Conservation (phyloP, 257 asterid genomes). For the Thymus quinquecostatus region DNA sequence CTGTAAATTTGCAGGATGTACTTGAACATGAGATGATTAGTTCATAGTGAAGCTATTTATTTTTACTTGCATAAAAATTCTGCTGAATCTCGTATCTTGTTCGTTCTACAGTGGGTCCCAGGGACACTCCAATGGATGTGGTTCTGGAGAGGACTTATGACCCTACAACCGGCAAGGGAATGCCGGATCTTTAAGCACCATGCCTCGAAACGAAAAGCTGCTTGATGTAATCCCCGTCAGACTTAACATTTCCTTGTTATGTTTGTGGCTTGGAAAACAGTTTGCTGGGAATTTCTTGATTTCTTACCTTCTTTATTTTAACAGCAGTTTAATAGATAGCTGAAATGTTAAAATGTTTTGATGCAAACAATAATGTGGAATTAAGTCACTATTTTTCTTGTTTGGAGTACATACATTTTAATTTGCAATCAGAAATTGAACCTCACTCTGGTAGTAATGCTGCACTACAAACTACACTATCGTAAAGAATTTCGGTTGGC, state of each 20-base stretch:
- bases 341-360: not conserved
- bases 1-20: not conserved
- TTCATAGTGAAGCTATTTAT: not conserved
- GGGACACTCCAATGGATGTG: conserved; percentile 79
- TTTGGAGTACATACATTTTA: too few species aligned
- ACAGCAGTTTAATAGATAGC: not conserved
- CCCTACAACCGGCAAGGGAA: conserved; percentile 78
- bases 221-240: not conserved
- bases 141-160: conserved; percentile 84
- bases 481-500: too few species aligned
- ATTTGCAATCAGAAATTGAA: too few species aligned
- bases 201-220: conserved; percentile 17
- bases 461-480: too few species aligned
- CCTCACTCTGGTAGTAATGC: too few species aligned
- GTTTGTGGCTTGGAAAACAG: conserved; percentile 15
- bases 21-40: not conserved
- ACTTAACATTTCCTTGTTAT: not conserved
- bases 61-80: not conserved
- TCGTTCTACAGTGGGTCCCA: conserved; percentile 77
- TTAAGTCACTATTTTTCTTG: too few species aligned
- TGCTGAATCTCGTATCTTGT: conserved; percentile 22
- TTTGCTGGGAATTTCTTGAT: not conserved
- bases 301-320: not conserved
- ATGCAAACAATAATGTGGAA: not conserved
- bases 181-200: conserved; percentile 73